A percentile compares a stretch with the other conserved stretches of the same genome.
phyloP scores from a whole-genome alignment of 2,329 filamentous ascomycete genomes.

The Trichoderma koningii region DNA sequence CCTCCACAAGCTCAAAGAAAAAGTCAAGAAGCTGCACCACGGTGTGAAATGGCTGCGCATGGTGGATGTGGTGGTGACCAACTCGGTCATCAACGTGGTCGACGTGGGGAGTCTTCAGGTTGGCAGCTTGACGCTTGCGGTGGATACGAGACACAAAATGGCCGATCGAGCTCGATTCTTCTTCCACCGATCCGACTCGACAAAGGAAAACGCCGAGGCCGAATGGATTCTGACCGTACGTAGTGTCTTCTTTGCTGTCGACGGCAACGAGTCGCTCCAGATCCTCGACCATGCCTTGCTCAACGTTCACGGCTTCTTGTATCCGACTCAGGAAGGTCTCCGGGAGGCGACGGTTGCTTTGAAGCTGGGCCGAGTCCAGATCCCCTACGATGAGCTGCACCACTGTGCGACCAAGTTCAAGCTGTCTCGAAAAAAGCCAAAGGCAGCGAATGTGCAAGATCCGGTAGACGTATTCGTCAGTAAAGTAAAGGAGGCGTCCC shows the following conservation, averaged over 20 bases:
- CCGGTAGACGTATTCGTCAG: conserved; percentile 68
- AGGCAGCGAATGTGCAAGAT: conserved; percentile 43
- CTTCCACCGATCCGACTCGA: conserved; percentile 65
- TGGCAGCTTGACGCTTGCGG: conserved; percentile 79
- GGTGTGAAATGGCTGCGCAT: conserved; percentile 86
- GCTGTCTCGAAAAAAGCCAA: conserved; percentile 42
- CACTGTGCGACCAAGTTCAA: conserved; percentile 62
- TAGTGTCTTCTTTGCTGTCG: conserved; percentile 84
- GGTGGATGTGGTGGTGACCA: conserved; percentile 84
- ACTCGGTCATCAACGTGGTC: conserved; percentile 73
- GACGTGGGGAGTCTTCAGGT: conserved; percentile 85
- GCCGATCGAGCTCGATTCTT: conserved; percentile 89
- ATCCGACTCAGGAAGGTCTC: conserved; percentile 81
- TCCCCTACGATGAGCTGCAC: conserved; percentile 85
- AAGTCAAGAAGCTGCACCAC: conserved; percentile 80
- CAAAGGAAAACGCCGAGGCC: conserved; percentile 68
- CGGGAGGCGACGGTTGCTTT: conserved; percentile 87
- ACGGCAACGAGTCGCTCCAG: conserved; percentile 82
- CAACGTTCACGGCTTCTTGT: conserved; percentile 88
- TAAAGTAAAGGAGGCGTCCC: conserved; percentile 63
- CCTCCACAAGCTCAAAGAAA: conserved; percentile 77
- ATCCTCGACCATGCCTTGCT: conserved; percentile 83
- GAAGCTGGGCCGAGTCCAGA: conserved; percentile 85
- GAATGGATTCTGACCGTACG: conserved; percentile 91
- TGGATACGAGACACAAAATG: conserved; percentile 89